These are phyloP conservation scores for Metschnikowia santaceciliae DNA, from an alignment of 805 yeast species.

Conservation along the genomic window DNA sequence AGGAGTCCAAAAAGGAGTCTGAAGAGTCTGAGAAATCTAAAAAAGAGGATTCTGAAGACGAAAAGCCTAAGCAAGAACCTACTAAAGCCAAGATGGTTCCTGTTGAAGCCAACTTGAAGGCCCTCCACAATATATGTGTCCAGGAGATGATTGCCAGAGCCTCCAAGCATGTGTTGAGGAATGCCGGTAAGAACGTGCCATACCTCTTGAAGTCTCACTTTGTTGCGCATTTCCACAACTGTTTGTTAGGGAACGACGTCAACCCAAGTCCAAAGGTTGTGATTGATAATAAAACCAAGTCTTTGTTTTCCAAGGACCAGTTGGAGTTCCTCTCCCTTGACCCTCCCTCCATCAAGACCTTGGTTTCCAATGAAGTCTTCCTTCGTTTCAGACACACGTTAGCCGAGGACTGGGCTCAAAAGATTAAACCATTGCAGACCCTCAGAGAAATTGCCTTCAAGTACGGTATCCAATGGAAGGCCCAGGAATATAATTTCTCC, in stretches of 20 bases:
- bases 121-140: slow-evolving; percentile 45
- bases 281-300: slow-evolving; percentile 37
- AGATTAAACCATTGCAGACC: slow-evolving; percentile 40
- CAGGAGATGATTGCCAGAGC: slow-evolving; percentile 81
- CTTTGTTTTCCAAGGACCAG: slow-evolving; percentile 41
- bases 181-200: slow-evolving; percentile 44
- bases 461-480: slow-evolving; percentile 83
- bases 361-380: slow-evolving; percentile 50
- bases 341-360: slow-evolving; percentile 39
- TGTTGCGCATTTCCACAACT: slow-evolving; percentile 68
- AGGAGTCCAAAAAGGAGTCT: not conserved
- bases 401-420: slow-evolving; percentile 45
- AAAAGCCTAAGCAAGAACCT: slow-evolving; percentile 17
- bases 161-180: slow-evolving; percentile 67
- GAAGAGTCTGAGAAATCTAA: slow-evolving; percentile 6
- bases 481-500: slow-evolving; percentile 47
- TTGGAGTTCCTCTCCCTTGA: slow-evolving; percentile 44
- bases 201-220: slow-evolving; percentile 52
- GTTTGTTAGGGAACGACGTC: slow-evolving; percentile 53
- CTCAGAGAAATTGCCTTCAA: slow-evolving; percentile 71
- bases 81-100: slow-evolving; percentile 42
- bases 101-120: slow-evolving; percentile 37
- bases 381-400: slow-evolving; percentile 62
- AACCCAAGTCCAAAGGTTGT: slow-evolving; percentile 37
- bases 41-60: no score